A percentile compares a stretch with the other conserved stretches of the same genome.
Conservation (phyloP, 208 protist species). For the Tritrichomonas foetus region DNA sequence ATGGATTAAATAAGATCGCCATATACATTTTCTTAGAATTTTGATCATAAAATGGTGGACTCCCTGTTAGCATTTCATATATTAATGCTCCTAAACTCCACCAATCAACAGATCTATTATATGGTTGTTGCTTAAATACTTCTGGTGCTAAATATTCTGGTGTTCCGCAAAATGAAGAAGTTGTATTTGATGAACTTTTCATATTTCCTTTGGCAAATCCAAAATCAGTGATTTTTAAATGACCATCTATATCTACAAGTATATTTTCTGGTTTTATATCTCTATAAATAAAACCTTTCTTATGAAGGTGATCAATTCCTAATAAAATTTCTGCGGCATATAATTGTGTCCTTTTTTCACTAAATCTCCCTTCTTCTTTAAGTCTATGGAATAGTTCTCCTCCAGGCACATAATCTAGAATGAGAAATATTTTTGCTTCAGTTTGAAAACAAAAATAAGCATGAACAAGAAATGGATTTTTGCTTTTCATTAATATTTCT, state of each 20-base stretch:
- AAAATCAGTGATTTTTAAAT: constrained; percentile 82
- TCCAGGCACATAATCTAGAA: constrained; percentile 67
- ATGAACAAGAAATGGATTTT: constrained; percentile 65
- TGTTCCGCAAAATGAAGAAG: constrained; percentile 29
- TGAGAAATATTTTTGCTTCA: constrained; percentile 61
- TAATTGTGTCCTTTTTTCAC: constrained; percentile 24
- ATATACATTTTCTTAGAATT: constrained; percentile 62
- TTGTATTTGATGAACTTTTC: background rate
- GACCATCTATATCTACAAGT: constrained; percentile 62
- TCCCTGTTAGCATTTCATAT: constrained; percentile 66
- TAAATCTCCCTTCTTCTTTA: constrained; percentile 49
- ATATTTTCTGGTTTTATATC: constrained; percentile 67
- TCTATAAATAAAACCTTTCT: constrained; percentile 55
- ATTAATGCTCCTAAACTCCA: constrained; percentile 65
- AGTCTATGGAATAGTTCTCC: constrained; percentile 66
- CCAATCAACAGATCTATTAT: constrained; percentile 66
- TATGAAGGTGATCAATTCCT: constrained; percentile 58
- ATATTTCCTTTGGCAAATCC: constrained; percentile 59
- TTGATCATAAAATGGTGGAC: background rate
- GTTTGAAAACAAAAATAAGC: constrained; percentile 68
- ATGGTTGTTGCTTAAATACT: constrained; percentile 54
- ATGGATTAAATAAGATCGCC: constrained; percentile 56
- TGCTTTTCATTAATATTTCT: constrained; percentile 56
- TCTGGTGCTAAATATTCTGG: constrained; percentile 47
- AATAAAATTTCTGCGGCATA: constrained; percentile 50